Conservation (phyloP, 2,329 filamentous ascomycete species). For the Blastomyces gilchristii region DNA sequence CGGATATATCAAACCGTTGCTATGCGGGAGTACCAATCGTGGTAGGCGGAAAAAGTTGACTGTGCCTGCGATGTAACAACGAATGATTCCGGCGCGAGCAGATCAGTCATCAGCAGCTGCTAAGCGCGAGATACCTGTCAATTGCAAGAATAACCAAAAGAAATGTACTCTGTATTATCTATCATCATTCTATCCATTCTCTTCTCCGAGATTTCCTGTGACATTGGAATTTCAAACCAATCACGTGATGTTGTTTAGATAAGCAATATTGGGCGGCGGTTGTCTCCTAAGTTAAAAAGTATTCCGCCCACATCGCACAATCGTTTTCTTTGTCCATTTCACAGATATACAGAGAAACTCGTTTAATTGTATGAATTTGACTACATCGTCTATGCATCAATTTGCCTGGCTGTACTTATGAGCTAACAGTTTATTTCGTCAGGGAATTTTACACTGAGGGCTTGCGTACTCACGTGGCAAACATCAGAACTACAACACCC, state of each 20-base stretch:
- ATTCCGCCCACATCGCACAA: neutral
- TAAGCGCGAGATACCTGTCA: slow-evolving; percentile 8
- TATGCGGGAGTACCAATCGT: neutral
- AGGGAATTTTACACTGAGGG: neutral
- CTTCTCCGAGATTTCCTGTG: no score
- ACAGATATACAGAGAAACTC: neutral
- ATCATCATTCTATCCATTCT: no score
- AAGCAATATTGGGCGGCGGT: neutral
- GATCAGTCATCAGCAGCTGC: slow-evolving; percentile 8
- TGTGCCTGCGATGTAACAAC: neutral
- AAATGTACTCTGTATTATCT: neutral
- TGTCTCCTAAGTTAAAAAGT: no score
- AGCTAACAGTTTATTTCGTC: neutral
- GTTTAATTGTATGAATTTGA: neutral
- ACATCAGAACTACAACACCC: neutral
- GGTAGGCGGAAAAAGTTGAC: neutral
- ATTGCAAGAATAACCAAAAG: neutral
- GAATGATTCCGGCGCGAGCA: neutral
- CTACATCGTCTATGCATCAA: neutral
- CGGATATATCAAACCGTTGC: neutral
- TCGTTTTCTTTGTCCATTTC: neutral
- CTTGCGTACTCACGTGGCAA: neutral
- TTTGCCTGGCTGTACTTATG: neutral
- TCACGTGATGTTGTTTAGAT: neutral
- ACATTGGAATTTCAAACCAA: no score